phyloP scores from a whole-genome alignment of 176 grass and related monocot genomes.

The Echinochloa phyllopogon region DNA sequence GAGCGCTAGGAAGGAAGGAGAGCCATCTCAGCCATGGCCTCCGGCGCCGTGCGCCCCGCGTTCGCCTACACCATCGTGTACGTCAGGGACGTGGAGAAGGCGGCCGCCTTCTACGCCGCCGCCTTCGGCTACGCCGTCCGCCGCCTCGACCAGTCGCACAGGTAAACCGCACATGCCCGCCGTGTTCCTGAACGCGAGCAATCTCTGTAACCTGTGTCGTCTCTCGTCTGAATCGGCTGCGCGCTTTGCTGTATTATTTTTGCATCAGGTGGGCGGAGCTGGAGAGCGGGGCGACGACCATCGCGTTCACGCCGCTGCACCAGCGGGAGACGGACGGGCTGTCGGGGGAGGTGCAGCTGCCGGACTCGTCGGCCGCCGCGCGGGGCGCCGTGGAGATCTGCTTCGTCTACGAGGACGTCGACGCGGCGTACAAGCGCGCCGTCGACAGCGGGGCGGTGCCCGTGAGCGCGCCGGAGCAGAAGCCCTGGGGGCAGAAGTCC shows the following conservation, averaged over 20 bases:
- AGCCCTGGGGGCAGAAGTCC: slow-evolving; percentile 85
- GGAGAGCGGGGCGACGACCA: slow-evolving; percentile 77
- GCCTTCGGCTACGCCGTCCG: slow-evolving; percentile 82
- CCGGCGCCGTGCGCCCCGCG: slow-evolving; percentile 33
- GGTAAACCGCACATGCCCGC: not conserved
- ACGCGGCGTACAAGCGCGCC: slow-evolving; percentile 64
- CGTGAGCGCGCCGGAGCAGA: slow-evolving; percentile 69
- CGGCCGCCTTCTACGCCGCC: slow-evolving; percentile 67
- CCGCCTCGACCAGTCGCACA: slow-evolving; percentile 62
- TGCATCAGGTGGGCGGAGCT: slow-evolving; percentile 84
- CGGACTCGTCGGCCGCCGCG: slow-evolving; percentile 30
- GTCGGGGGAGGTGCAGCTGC: slow-evolving; percentile 60
- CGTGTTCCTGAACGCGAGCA: not conserved
- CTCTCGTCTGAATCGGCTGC: not conserved
- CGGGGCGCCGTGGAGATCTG: slow-evolving; percentile 78
- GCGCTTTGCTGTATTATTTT: no score
- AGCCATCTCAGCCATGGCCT: slow-evolving; percentile 25
- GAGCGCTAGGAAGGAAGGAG: not conserved
- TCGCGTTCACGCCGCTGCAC: slow-evolving; percentile 82
- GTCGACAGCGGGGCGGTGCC: slow-evolving; percentile 62
- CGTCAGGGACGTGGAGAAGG: slow-evolving; percentile 61
- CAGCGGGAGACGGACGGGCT: slow-evolving; percentile 76
- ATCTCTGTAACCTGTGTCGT: no score
- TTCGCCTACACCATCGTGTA: slow-evolving; percentile 71
- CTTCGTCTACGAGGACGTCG: slow-evolving; percentile 86